Evolutionary conservation across 2,329 filamentous ascomycete species (phyloP), one percentile per base, ranked within the genome.

Genomic region (Xylaria hypoxylon): DNA sequence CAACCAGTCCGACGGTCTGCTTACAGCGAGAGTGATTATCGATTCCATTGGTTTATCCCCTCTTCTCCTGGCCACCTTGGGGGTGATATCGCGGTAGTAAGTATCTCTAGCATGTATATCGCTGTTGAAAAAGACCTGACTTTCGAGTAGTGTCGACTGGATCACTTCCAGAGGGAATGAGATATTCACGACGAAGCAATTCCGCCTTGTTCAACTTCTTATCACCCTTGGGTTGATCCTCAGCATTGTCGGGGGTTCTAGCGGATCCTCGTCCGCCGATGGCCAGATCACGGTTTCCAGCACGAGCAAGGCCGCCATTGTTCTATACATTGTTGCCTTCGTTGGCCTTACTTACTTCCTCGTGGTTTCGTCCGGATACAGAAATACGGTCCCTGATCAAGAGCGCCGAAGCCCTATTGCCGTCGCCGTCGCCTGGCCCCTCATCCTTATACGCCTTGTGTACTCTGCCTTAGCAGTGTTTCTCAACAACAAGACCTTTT

Each of bases 171-270:
- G 33, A 10, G 51, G 51, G 28, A 26, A 4, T n/a, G 51, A 55
- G 51, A 5, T 55, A 28, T 55, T 55, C 33, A 55, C 19, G 7
- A 55, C 51, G 22, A 55, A 55, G 33, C 51, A 55, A 55, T 55
- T 55, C 22, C 51, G 51, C 35, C 28, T 42, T 55, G 51, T 55
- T 42, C 51, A 55, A 42, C 11, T 55, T 28, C 33, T 55, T 26
- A 42, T 55, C 22, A 55, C 51, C 13, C 5, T 55, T 35, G 51
- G 51, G 5, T 42, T 55, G 51, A 55, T 55, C 26, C 51, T 55
- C 35, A 55, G 51, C 24, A 26, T 55, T 26, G 51, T 42, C 22
- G 51, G 51, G 8, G 51, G 51, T 40, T 26, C 51, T 42, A 26
- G 35, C 22, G 51, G 22, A 13, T 42, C 51, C 42, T 17, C 35